Evolutionary conservation across 2,329 filamentous ascomycete species (phyloP).

Genomic region (Alternaria angustiovoidea): DNA sequence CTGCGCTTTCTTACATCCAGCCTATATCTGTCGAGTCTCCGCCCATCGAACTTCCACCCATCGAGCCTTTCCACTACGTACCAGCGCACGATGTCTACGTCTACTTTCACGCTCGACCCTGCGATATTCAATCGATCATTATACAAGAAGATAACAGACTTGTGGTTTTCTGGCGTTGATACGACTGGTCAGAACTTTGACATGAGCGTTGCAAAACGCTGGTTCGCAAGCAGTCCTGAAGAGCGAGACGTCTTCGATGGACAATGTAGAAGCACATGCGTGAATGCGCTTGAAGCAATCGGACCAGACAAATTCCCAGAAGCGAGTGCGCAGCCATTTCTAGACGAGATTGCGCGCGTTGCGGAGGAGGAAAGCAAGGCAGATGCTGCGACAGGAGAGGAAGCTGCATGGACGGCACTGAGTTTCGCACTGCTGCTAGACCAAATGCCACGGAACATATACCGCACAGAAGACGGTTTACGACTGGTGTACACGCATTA

Average conservation of each 20-base stretch:
- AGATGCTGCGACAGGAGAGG: constrained; percentile 29
- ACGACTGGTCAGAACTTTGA: constrained; percentile 33
- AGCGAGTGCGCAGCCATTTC: constrained; percentile 49
- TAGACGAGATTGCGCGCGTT: constrained; percentile 41
- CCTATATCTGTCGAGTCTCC: constrained; percentile 8
- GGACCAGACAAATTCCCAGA: constrained; percentile 45
- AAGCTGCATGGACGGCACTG: constrained; percentile 53
- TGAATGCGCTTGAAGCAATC: constrained; percentile 49
- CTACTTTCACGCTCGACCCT: constrained; percentile 45
- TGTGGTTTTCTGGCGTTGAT: constrained; percentile 52
- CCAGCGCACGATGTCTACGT: constrained; percentile 39
- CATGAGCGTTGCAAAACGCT: constrained; percentile 40
- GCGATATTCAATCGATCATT: constrained; percentile 52
- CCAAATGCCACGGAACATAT: constrained; percentile 69
- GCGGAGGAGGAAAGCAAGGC: constrained; percentile 9
- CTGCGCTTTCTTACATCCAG: constrained; percentile 10
- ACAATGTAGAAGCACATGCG: constrained; percentile 45
- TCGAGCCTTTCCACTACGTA: not conserved
- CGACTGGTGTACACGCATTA: constrained; percentile 63
- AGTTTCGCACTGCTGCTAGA: constrained; percentile 67
- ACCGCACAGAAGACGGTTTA: constrained; percentile 57
- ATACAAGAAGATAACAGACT: constrained; percentile 46
- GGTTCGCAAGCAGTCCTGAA: constrained; percentile 48
- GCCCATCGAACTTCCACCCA: constrained; percentile 2
- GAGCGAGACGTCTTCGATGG: constrained; percentile 50